Evolutionary conservation across 2,329 filamentous ascomycete species (phyloP).

Genomic region (Neophaeococcomyces mojaviensis): DNA sequence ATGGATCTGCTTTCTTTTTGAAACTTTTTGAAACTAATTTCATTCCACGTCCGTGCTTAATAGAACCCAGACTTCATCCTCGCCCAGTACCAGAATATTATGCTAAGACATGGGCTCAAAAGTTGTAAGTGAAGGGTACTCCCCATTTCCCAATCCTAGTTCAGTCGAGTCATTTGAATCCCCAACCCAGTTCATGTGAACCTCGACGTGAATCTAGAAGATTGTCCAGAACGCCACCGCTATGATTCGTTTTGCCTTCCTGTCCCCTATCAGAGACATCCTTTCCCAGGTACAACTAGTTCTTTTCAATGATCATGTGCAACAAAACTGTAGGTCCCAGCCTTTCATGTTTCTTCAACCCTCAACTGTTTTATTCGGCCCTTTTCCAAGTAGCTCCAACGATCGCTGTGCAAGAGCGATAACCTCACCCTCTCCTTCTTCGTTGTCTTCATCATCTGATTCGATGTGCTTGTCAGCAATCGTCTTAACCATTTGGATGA

Average conservation of each 20-base stretch:
- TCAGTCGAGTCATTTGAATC: no score
- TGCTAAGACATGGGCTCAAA: no score
- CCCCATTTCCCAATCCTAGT: no score
- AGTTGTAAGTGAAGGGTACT: no score
- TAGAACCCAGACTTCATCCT: no score
- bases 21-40: no score
- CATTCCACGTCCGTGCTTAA: no score
- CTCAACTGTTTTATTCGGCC: constrained; percentile 69
- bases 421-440: constrained; percentile 88
- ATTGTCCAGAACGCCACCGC: constrained; percentile 8
- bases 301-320: background rate
- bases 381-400: constrained; percentile 74
- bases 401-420: constrained; percentile 85
- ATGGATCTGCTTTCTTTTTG: no score
- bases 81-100: no score
- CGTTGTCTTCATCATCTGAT: constrained; percentile 75
- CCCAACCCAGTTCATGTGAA: no score
- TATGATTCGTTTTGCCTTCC: constrained; percentile 2
- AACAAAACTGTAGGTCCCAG: no score
- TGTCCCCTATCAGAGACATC: constrained; percentile 1
- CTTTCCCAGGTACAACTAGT: constrained; percentile 1
- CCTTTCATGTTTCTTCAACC: constrained; percentile 40
- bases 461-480: constrained; percentile 88
- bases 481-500: constrained; percentile 82
- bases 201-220: background rate